phyloP scores from a whole-genome alignment of 2,329 filamentous ascomycete genomes.

The Juglanconis sp. region DNA sequence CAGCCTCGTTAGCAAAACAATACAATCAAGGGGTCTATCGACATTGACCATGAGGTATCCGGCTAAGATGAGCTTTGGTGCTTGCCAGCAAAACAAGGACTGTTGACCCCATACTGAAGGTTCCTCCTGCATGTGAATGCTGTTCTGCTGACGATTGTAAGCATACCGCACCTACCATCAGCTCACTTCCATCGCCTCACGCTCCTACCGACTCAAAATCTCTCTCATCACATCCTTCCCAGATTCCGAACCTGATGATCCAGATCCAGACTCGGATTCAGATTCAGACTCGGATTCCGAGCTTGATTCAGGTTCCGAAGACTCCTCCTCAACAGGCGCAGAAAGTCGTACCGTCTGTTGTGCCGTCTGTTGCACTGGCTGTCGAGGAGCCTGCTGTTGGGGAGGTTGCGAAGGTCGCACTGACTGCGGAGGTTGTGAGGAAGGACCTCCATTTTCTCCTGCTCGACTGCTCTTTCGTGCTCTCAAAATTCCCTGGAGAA shows the following conservation, averaged over 20 bases:
- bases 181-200: background rate
- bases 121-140: background rate
- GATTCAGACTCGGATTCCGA: background rate
- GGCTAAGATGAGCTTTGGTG: background rate
- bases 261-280: background rate
- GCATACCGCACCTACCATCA: background rate
- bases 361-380: background rate
- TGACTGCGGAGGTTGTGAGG: background rate
- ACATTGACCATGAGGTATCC: background rate
- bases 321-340: background rate
- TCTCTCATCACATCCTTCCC: background rate
- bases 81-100: background rate
- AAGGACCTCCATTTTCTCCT: background rate
- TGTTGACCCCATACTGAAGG: background rate
- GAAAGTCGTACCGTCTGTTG: constrained; percentile 4
- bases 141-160: background rate
- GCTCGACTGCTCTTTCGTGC: background rate
- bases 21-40: constrained; percentile 1
- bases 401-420: background rate
- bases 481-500: constrained; percentile 11
- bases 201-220: background rate
- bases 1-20: constrained; percentile 4
- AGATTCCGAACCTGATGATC: background rate
- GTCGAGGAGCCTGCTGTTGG: background rate
- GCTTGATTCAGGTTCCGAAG: background rate